These are phyloP conservation scores for Imleria badia DNA, from an alignment of 768 basidiomycete genomes.

Conservation along the genomic window DNA sequence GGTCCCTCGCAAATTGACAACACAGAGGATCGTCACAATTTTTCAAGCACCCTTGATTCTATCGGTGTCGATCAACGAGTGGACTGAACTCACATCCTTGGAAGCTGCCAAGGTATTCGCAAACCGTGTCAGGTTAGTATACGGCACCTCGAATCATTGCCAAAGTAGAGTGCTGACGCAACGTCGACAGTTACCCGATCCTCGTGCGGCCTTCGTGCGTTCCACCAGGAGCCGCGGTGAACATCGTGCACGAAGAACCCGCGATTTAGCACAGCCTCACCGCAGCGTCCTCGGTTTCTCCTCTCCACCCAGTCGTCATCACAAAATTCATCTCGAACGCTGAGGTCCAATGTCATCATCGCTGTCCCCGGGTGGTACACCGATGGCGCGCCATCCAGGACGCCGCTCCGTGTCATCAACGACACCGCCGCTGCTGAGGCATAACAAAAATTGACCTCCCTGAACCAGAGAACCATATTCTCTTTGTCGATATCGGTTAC, in stretches of 20 bases:
- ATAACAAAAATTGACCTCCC: conserved; percentile 99
- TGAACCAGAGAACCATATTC: conserved; percentile 77
- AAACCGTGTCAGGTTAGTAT: conserved; percentile 60
- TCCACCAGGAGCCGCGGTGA: conserved; percentile 98
- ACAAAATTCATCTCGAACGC: conserved; percentile 99
- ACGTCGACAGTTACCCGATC: conserved; percentile 77
- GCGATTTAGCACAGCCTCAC: conserved; percentile 90
- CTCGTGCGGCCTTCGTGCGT: conserved; percentile 98
- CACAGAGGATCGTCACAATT: conserved; percentile 99
- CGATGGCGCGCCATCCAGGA: conserved; percentile 88
- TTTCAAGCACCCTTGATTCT: conserved; percentile 93
- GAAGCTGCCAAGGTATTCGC: conserved; percentile 93
- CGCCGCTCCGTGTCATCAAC: conserved; percentile 96
- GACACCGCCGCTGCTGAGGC: conserved; percentile 95
- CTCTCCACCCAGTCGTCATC: conserved; percentile 95
- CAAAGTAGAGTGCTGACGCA: not conserved
- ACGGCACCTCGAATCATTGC: not conserved
- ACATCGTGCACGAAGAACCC: conserved; percentile 92
- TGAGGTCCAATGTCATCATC: conserved; percentile 95
- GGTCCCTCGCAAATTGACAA: conserved; percentile 94
- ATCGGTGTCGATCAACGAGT: conserved; percentile 97
- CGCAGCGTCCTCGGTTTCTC: conserved; percentile 95
- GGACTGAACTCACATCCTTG: conserved; percentile 87
- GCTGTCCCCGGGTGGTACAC: conserved; percentile 97
- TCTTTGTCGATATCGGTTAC: conserved; percentile 96